phyloP scores from a whole-genome alignment of 192 early-diverging fungal species.

The Chytriomyces sp. region DNA sequence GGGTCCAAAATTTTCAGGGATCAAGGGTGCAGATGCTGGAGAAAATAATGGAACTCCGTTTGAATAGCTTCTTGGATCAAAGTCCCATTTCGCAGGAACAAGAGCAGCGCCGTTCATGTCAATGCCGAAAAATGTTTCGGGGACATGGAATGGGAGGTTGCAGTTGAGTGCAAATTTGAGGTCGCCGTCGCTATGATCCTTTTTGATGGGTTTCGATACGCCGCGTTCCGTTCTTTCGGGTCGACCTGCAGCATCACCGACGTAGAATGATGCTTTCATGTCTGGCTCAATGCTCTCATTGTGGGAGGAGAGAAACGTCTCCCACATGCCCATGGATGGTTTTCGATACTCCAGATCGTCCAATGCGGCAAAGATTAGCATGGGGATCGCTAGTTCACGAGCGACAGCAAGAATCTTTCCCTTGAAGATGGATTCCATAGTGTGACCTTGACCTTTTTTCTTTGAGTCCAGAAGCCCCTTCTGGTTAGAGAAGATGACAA shows the following conservation, averaged over 20 bases:
- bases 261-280: slow-evolving; percentile 70
- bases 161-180: slow-evolving; percentile 82
- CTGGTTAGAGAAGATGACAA: slow-evolving; percentile 82
- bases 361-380: slow-evolving; percentile 74
- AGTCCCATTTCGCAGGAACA: slow-evolving; percentile 25
- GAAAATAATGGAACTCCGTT: background rate
- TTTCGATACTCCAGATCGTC: slow-evolving; percentile 75
- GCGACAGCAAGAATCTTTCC: slow-evolving; percentile 38
- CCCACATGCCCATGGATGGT: slow-evolving; percentile 75
- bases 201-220: slow-evolving; percentile 39
- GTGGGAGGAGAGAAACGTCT: slow-evolving; percentile 16
- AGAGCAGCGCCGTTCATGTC: background rate
- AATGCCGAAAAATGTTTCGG: slow-evolving; percentile 77
- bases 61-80: slow-evolving; percentile 7
- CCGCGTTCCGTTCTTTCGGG: slow-evolving; percentile 57
- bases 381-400: slow-evolving; percentile 51
- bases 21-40: slow-evolving; percentile 8
- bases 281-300: slow-evolving; percentile 50
- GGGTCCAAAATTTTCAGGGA: slow-evolving; percentile 12
- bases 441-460: slow-evolving; percentile 28
- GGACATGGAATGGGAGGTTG: slow-evolving; percentile 76
- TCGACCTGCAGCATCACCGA: slow-evolving; percentile 94
- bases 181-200: slow-evolving; percentile 87
- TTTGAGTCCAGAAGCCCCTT: slow-evolving; percentile 50
- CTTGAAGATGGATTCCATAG: slow-evolving; percentile 50